A percentile compares a stretch with the other conserved stretches of the same genome.
These are phyloP conservation scores for Ustulina deusta DNA, from an alignment of 2,329 filamentous ascomycete species.

Conservation along the genomic window DNA sequence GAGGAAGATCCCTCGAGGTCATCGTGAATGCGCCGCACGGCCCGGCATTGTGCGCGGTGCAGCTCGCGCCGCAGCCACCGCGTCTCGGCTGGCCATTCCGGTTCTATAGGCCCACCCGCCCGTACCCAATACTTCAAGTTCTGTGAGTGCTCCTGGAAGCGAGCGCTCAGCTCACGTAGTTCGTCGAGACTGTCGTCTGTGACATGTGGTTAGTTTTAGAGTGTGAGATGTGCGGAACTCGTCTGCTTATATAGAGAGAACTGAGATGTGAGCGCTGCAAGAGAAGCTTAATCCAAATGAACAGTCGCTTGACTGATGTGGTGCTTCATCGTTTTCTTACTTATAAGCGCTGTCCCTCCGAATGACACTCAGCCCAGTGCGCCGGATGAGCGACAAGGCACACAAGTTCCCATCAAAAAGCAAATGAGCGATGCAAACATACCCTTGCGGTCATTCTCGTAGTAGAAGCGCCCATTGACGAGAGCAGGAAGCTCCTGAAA, in stretches of 20 bases:
- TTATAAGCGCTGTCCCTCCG: background rate
- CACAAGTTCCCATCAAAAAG: background rate
- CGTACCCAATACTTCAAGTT: slow-evolving; percentile 67
- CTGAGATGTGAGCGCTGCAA: background rate
- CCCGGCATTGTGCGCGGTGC: slow-evolving; percentile 69
- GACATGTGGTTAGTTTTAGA: slow-evolving; percentile 27
- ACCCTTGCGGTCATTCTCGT: slow-evolving; percentile 68
- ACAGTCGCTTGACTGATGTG: slow-evolving; percentile 24
- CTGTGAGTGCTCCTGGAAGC: slow-evolving; percentile 62
- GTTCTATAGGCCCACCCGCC: slow-evolving; percentile 66
- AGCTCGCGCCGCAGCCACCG: slow-evolving; percentile 62
- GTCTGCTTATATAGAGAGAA: background rate
- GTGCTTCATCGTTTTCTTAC: background rate
- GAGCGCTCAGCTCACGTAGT: slow-evolving; percentile 59
- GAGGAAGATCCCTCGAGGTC: slow-evolving; percentile 57
- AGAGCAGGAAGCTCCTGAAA: slow-evolving; percentile 69
- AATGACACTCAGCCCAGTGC: background rate
- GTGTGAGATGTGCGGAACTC: background rate
- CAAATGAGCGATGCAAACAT: slow-evolving; percentile 47
- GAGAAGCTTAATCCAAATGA: background rate
- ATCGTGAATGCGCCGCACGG: slow-evolving; percentile 66
- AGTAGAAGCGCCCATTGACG: slow-evolving; percentile 68
- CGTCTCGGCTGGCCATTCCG: slow-evolving; percentile 67
- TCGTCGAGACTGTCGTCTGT: slow-evolving; percentile 66
- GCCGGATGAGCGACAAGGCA: background rate